Base-by-base conservation (phyloP, 2,329 filamentous ascomycete genomes). In the Colletotrichum spinosum region DNA sequence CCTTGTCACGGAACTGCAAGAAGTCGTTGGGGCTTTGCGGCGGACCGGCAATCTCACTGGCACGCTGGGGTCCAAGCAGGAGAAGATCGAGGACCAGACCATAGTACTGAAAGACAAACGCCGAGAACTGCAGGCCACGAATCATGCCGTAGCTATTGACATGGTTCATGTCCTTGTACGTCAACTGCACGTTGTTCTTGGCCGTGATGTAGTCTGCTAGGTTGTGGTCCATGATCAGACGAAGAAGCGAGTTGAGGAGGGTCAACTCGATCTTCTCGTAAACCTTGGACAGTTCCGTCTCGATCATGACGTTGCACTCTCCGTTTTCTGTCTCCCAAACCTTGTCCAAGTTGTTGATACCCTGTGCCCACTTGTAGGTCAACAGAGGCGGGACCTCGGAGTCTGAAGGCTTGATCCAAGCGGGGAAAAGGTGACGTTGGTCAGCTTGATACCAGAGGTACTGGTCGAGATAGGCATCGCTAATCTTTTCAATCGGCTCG, bases 81-180 rank as follows among this genome's bases (percentile, higher is more conserved):
- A 99, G 84, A 50, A 99, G 85, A 80, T 99, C 96, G 58, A 99
- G 89, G 65, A 99, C 95, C 67, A 99, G 84, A 51, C 97, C 96
- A 72, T 99, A 99, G 84, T 94, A 99, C 76, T 99, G 96, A 86
- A 99, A 99, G 25, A 99, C 96, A 69, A 99, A 99, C 0, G 93
- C 96, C 2, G 96, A 97, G 80, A 99, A 99, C 71, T 99, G 97
- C 13, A 99, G 86, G 71, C 97, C 96, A 73, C 96, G 93, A 73
- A 99, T 97, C 91, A 99, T 92, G 71, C 96, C 96, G 75, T 98
- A 99, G 75, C 93, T 97, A 80, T 99, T 99, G 75, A 97, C 96
- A 74, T 99, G 96, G 75, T 97, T 98, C 96, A 99, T 99, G 73
- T 99, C 96, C 83, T 99, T 99, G 84, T 99, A 99, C 68, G 97